A percentile compares a stretch with the other conserved stretches of the same genome.
Evolutionary conservation across 345 rosid species (phyloP).

Genomic region (Ricinus communis): DNA sequence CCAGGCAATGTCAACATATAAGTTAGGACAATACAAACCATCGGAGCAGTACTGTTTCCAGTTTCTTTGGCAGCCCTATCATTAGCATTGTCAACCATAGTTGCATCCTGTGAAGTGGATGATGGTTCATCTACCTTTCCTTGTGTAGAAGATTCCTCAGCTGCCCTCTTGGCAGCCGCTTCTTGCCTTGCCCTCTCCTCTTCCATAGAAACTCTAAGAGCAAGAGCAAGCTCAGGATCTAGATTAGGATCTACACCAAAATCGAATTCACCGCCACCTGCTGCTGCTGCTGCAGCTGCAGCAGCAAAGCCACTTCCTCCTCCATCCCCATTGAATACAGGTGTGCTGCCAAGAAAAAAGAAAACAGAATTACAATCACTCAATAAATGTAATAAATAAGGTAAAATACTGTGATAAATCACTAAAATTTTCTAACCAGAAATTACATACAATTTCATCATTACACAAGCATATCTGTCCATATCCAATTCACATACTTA

Average conservation of each 20-base stretch:
- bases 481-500: not conserved
- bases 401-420: not conserved
- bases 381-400: not conserved
- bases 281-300: slow-evolving; percentile 62
- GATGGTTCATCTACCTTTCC: slow-evolving; percentile 46
- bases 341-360: slow-evolving; percentile 49
- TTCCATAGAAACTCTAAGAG: slow-evolving; percentile 81
- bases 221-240: slow-evolving; percentile 81
- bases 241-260: slow-evolving; percentile 80
- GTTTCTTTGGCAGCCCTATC: slow-evolving; percentile 41
- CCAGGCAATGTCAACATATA: not conserved
- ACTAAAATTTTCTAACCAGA: not conserved
- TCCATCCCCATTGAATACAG: slow-evolving; percentile 65
- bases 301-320: slow-evolving; percentile 77
- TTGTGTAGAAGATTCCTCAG: slow-evolving; percentile 54
- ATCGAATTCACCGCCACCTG: slow-evolving; percentile 50
- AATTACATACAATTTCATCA: not conserved
- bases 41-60: slow-evolving; percentile 16
- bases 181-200: slow-evolving; percentile 86
- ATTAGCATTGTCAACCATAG: slow-evolving; percentile 43
- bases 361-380: not conserved
- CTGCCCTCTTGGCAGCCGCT: slow-evolving; percentile 75
- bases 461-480: not conserved
- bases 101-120: slow-evolving; percentile 47
- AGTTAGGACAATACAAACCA: slow-evolving; percentile 37